Conservation (phyloP, 345 rosid genomes). For the Citrus medica region DNA sequence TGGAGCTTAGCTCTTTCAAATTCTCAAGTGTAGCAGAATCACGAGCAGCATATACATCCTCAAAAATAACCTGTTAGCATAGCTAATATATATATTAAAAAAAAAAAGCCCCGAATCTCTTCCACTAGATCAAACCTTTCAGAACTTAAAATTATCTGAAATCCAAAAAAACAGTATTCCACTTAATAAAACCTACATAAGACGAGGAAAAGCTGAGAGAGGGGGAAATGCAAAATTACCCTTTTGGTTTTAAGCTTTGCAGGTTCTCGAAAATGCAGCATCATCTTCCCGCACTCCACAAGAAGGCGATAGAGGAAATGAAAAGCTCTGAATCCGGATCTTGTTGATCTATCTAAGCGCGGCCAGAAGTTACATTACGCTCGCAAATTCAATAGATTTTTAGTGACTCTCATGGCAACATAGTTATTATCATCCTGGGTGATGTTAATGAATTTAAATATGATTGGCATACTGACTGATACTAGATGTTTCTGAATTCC, state of each 20-base stretch:
- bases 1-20: conserved; percentile 59
- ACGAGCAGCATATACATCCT: conserved; percentile 42
- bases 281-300: conserved; percentile 28
- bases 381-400: not conserved
- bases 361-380: not conserved
- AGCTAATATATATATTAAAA: not conserved
- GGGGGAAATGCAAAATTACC: conserved; percentile 16
- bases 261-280: conserved; percentile 42
- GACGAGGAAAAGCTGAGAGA: not conserved
- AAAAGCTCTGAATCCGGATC: not conserved
- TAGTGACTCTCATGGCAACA: no score
- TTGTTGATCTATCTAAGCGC: not conserved
- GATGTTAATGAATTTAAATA: not conserved
- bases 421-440: not conserved
- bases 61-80: conserved; percentile 52
- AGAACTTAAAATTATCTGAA: not conserved
- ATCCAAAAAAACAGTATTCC: not conserved
- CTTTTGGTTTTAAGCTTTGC: conserved; percentile 44
- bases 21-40: conserved; percentile 58
- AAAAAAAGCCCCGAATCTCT: not conserved
- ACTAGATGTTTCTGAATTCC: not conserved
- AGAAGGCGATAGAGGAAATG: not conserved
- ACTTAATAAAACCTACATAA: not conserved
- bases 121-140: not conserved
- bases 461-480: not conserved